phyloP scores from a whole-genome alignment of 2,329 filamentous ascomycete species.

The Lachnellula arida region DNA sequence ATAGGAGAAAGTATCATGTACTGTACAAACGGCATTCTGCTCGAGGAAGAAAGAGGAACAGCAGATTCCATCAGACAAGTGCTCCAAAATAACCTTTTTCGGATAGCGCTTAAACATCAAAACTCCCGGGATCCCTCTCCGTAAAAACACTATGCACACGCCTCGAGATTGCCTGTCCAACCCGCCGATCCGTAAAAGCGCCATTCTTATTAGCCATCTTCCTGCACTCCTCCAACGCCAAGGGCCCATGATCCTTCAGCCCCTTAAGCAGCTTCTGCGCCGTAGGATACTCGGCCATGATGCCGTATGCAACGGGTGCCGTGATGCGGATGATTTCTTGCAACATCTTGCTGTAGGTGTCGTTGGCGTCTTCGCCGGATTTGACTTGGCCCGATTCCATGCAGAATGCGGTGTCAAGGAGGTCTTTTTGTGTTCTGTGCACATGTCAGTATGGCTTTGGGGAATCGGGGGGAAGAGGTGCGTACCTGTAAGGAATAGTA shows the following conservation, averaged over 20 bases:
- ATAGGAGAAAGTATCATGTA: too few relatives aligned
- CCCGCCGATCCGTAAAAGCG: slow-evolving; percentile 44
- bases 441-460: not conserved
- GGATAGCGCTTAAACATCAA: slow-evolving; percentile 13
- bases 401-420: slow-evolving; percentile 61
- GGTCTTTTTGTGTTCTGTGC: slow-evolving; percentile 37
- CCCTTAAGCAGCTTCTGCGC: slow-evolving; percentile 54
- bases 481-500: slow-evolving; percentile 64
- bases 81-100: not conserved
- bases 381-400: slow-evolving; percentile 76
- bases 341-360: slow-evolving; percentile 71
- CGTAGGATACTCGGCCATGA: slow-evolving; percentile 55
- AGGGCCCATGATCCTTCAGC: slow-evolving; percentile 53
- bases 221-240: slow-evolving; percentile 56
- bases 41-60: too few relatives aligned
- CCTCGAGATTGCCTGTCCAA: slow-evolving; percentile 55
- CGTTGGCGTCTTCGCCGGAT: slow-evolving; percentile 57
- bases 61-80: too few relatives aligned
- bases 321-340: slow-evolving; percentile 71
- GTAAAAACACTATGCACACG: slow-evolving; percentile 58
- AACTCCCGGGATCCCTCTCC: slow-evolving; percentile 41
- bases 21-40: too few relatives aligned
- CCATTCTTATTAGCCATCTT: slow-evolving; percentile 56
- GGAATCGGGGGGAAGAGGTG: not conserved
- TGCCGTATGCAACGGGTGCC: slow-evolving; percentile 65